Evolutionary conservation across 2,329 filamentous ascomycete genomes (phyloP).

Genomic region (Ascochyta clinopodiicola): DNA sequence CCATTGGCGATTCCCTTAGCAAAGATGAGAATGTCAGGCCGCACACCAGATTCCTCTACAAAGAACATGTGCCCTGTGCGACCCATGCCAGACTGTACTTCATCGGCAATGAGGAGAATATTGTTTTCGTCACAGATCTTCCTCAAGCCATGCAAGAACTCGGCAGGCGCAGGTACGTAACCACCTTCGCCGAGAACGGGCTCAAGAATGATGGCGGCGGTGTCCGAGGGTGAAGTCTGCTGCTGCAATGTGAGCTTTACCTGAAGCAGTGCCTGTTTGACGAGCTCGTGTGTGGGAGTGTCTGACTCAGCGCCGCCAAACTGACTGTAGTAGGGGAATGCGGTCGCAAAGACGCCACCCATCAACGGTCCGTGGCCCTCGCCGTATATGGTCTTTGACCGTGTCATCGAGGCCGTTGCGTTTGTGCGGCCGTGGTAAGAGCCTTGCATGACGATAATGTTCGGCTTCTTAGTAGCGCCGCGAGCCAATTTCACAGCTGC

Average conservation of each 20-base stretch:
- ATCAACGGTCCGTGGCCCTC: conserved; percentile 40
- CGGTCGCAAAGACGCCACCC: conserved; percentile 39
- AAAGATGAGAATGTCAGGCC: conserved; percentile 54
- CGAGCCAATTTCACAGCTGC: conserved; percentile 38
- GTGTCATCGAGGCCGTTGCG: conserved; percentile 39
- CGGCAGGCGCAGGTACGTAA: conserved; percentile 38
- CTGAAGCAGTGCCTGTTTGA: conserved; percentile 33
- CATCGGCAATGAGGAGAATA: conserved; percentile 53
- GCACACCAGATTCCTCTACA: conserved; percentile 51
- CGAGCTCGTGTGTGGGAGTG: conserved; percentile 36
- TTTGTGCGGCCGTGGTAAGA: conserved; percentile 41
- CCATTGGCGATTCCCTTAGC: conserved; percentile 43
- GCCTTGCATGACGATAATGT: conserved; percentile 43
- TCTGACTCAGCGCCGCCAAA: conserved; percentile 29
- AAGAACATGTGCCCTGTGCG: conserved; percentile 55
- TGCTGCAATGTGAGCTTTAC: conserved; percentile 36
- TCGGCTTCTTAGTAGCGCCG: conserved; percentile 40
- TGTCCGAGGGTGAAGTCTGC: conserved; percentile 37
- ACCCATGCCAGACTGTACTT: conserved; percentile 54
- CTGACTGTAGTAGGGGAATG: conserved; percentile 41
- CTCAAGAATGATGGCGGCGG: conserved; percentile 39
- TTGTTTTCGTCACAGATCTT: conserved; percentile 54
- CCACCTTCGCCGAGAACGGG: conserved; percentile 39
- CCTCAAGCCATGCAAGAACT: conserved; percentile 45
- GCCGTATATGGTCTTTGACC: conserved; percentile 40